Conservation (phyloP, 495 filamentous ascomycete species). For the Penicillium samsonianum region DNA sequence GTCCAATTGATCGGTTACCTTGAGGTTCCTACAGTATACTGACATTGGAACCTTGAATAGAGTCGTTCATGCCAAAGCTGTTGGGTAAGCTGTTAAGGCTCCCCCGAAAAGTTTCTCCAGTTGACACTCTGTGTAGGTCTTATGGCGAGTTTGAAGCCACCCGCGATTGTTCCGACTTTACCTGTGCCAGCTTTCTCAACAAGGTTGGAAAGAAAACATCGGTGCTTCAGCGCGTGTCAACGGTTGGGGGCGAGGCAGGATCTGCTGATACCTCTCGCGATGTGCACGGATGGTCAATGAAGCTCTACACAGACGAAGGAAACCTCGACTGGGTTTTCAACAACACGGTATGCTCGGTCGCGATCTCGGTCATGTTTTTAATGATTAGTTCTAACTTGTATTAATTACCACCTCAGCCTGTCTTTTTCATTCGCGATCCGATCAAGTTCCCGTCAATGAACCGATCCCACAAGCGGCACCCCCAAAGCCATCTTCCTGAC, state of each 20-base stretch:
- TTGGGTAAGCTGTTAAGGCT: constrained; percentile 26
- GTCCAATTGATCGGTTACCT: neutral
- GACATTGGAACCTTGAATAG: constrained; percentile 24
- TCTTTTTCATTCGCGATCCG: constrained; percentile 58
- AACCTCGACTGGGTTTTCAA: constrained; percentile 62
- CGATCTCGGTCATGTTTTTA: too few species aligned
- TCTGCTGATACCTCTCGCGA: constrained; percentile 66
- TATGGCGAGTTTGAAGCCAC: constrained; percentile 65
- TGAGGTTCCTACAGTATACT: neutral
- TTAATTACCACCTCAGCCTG: constrained; percentile 25
- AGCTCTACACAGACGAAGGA: constrained; percentile 78
- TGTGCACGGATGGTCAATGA: constrained; percentile 67
- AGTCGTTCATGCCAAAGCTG: constrained; percentile 64
- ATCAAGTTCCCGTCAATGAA: constrained; percentile 60
- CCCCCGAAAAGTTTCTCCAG: neutral
- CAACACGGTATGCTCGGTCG: constrained; percentile 23
- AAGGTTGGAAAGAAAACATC: constrained; percentile 64
- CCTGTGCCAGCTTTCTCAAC: constrained; percentile 41
- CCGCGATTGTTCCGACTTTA: constrained; percentile 51
- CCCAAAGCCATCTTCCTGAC: constrained; percentile 47
- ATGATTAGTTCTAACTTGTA: too few species aligned
- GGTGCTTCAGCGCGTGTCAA: constrained; percentile 62
- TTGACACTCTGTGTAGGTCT: neutral
- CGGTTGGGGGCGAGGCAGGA: constrained; percentile 64
- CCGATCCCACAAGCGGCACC: constrained; percentile 52